Conservation (phyloP, 257 asterid species). For the Echites panduratus region DNA sequence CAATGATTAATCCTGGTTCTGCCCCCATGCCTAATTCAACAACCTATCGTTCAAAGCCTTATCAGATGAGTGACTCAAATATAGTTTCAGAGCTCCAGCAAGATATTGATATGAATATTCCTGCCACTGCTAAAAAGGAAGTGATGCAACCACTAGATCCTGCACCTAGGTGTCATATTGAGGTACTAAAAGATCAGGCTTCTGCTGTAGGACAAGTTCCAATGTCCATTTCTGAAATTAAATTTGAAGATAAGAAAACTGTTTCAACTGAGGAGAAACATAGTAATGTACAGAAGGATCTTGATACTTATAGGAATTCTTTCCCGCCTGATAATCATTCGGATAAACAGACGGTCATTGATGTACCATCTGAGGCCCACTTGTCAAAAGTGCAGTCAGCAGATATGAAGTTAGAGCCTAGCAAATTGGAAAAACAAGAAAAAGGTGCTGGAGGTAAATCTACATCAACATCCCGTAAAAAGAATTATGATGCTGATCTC, state of each 20-base stretch:
- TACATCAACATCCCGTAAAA: slow-evolving; percentile 67
- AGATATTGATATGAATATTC: slow-evolving; percentile 33
- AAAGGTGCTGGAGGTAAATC: slow-evolving; percentile 54
- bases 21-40: slow-evolving; percentile 79
- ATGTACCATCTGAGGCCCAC: slow-evolving; percentile 39
- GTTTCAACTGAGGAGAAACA: slow-evolving; percentile 28
- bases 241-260: slow-evolving; percentile 29
- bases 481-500: slow-evolving; percentile 72
- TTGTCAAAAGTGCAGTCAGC: slow-evolving; percentile 34
- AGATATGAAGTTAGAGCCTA: slow-evolving; percentile 41
- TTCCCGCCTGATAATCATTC: slow-evolving; percentile 27
- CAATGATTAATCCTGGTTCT: slow-evolving; percentile 55
- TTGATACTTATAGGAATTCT: slow-evolving; percentile 24
- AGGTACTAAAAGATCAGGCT: slow-evolving; percentile 30
- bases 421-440: slow-evolving; percentile 54
- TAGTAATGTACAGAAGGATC: slow-evolving; percentile 31
- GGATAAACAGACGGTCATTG: slow-evolving; percentile 30
- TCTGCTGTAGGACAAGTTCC: slow-evolving; percentile 30
- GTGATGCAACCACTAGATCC: slow-evolving; percentile 34
- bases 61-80: slow-evolving; percentile 27
- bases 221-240: slow-evolving; percentile 28
- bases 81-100: slow-evolving; percentile 28
- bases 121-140: slow-evolving; percentile 15
- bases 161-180: slow-evolving; percentile 31
- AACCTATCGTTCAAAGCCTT: slow-evolving; percentile 54